These are phyloP conservation scores for Sporopachydermia cereana DNA, from an alignment of 1,139 yeast species.

Conservation along the genomic window DNA sequence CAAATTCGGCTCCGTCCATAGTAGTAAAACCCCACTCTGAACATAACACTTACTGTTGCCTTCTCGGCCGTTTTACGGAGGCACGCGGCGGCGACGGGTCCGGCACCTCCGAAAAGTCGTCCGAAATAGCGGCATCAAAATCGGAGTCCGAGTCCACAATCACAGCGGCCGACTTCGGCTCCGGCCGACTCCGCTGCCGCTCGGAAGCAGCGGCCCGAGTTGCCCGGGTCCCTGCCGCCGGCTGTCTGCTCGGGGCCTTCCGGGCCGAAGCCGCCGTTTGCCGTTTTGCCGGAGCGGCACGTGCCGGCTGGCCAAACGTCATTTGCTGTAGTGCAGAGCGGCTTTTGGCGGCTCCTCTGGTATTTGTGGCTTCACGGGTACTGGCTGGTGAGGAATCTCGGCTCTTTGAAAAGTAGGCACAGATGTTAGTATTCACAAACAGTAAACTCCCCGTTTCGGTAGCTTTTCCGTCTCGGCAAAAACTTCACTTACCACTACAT, in stretches of 20 bases:
- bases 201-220: not conserved
- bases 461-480: not conserved
- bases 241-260: too few species aligned
- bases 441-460: too few species aligned
- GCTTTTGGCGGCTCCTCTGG: too few species aligned
- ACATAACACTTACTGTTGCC: not conserved
- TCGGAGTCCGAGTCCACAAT: not conserved
- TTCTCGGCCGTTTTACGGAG: not conserved
- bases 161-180: not conserved
- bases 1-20: too few species aligned
- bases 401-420: too few species aligned
- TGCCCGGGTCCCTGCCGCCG: not conserved
- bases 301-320: not conserved
- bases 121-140: not conserved
- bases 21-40: not conserved
- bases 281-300: not conserved
- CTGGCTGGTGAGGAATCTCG: too few species aligned
- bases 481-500: not conserved
- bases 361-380: too few species aligned
- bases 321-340: too few species aligned
- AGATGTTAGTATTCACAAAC: too few species aligned
- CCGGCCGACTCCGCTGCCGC: not conserved
- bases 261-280: not conserved
- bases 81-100: not conserved
- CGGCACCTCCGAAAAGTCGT: too few species aligned